Evolutionary conservation across 75 land plant genomes (phyloP).

Genomic region (Azolla pinnata): DNA sequence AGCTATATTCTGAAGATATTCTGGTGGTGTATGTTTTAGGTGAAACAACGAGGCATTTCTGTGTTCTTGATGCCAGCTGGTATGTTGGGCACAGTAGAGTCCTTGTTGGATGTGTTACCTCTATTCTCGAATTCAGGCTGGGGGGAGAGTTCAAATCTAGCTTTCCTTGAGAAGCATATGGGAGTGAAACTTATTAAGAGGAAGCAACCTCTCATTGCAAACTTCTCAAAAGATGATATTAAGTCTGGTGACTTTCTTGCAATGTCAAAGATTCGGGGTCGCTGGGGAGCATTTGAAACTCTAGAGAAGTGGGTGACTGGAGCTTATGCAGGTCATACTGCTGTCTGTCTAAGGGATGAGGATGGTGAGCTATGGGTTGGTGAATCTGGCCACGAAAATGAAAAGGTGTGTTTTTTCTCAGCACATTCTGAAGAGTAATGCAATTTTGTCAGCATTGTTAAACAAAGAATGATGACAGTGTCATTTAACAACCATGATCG

Average conservation of each 20-base stretch:
- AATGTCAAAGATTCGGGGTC: constrained; percentile 53
- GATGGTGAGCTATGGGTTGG: constrained; percentile 94
- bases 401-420: constrained; percentile 32
- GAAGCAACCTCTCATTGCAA: constrained; percentile 32
- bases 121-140: constrained; percentile 71
- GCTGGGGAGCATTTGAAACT: constrained; percentile 71
- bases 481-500: too few relatives aligned
- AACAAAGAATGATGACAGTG: too few relatives aligned
- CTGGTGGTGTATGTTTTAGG: constrained; percentile 41
- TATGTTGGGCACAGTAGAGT: constrained; percentile 67
- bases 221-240: constrained; percentile 40
- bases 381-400: constrained; percentile 96
- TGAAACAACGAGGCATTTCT: constrained; percentile 74
- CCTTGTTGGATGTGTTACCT: constrained; percentile 77
- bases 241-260: constrained; percentile 66
- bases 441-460: neutral
- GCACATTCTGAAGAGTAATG: neutral
- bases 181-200: constrained; percentile 54
- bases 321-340: constrained; percentile 86
- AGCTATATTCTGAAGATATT: too few relatives aligned
- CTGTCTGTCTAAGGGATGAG: constrained; percentile 79
- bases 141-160: constrained; percentile 71
- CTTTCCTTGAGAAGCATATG: constrained; percentile 73
- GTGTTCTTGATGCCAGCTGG: constrained; percentile 88
- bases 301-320: constrained; percentile 75